Evolutionary conservation across 176 grass and related monocot genomes (phyloP).

Genomic region (Cymbopogon citratus): DNA sequence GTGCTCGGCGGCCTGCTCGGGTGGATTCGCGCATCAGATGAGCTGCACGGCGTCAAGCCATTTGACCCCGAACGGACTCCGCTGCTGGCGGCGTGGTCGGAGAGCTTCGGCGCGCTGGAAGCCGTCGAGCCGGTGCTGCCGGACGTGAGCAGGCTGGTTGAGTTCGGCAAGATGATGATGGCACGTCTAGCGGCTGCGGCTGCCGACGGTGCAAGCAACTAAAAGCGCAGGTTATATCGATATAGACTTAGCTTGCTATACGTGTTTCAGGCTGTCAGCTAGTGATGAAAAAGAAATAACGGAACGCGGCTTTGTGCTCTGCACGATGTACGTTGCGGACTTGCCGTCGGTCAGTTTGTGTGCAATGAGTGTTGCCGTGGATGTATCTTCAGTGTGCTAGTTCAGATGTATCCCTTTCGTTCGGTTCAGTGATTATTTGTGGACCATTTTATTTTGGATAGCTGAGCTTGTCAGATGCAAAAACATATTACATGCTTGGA

Average conservation of each 20-base stretch:
- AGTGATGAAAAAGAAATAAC: neutral
- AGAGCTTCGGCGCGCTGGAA: constrained; percentile 28
- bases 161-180: neutral
- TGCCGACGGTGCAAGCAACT: neutral
- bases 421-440: no score
- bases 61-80: constrained; percentile 29
- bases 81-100: constrained; percentile 40
- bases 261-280: neutral
- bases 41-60: neutral
- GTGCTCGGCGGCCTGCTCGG: constrained; percentile 16
- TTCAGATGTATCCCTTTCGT: neutral
- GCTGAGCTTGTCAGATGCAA: no score
- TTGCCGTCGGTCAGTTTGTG: neutral
- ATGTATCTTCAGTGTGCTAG: neutral
- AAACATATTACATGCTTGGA: no score
- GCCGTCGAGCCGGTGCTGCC: constrained; percentile 1
- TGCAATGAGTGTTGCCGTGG: no score
- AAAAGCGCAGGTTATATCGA: no score
- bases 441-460: no score
- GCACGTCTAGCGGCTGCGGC: neutral
- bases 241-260: no score
- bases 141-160: constrained; percentile 26
- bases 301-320: neutral
- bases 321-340: neutral
- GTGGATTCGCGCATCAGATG: neutral